Conservation (phyloP, 805 yeast genomes). For the Candida chilensis region DNA sequence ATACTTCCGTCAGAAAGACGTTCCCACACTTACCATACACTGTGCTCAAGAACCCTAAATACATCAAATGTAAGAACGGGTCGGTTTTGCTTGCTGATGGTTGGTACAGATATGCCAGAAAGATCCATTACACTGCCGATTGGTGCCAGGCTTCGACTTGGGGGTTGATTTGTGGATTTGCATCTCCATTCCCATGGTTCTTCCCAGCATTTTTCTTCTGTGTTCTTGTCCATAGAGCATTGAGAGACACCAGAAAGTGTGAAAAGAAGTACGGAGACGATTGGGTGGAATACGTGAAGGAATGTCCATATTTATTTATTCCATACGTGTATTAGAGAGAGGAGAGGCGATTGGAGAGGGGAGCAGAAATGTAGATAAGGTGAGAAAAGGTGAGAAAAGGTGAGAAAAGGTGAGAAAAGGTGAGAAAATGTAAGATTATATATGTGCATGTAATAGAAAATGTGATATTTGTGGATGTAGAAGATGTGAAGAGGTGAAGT, state of each 20-base stretch:
- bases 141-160: conserved; percentile 81
- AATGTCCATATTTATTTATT: conserved; percentile 87
- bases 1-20: conserved; percentile 64
- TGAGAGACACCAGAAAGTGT: conserved; percentile 83
- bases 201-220: conserved; percentile 86
- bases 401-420: too few relatives aligned
- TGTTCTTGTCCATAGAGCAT: conserved; percentile 82
- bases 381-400: too few relatives aligned
- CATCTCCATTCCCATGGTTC: conserved; percentile 91
- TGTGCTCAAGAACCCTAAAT: conserved; percentile 73
- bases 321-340: conserved; percentile 65
- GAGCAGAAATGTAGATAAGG: too few relatives aligned
- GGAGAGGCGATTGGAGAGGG: too few relatives aligned
- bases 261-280: conserved; percentile 85
- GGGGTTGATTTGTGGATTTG: conserved; percentile 87
- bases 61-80: conserved; percentile 79
- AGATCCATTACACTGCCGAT: conserved; percentile 93
- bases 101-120: conserved; percentile 91
- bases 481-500: too few relatives aligned
- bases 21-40: conserved; percentile 92
- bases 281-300: conserved; percentile 79
- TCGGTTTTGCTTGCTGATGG: conserved; percentile 84
- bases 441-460: too few relatives aligned
- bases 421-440: too few relatives aligned
- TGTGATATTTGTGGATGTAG: too few relatives aligned